Evolutionary conservation across 2,329 filamentous ascomycete species (phyloP).

Genomic region (Fusarium luffae): DNA sequence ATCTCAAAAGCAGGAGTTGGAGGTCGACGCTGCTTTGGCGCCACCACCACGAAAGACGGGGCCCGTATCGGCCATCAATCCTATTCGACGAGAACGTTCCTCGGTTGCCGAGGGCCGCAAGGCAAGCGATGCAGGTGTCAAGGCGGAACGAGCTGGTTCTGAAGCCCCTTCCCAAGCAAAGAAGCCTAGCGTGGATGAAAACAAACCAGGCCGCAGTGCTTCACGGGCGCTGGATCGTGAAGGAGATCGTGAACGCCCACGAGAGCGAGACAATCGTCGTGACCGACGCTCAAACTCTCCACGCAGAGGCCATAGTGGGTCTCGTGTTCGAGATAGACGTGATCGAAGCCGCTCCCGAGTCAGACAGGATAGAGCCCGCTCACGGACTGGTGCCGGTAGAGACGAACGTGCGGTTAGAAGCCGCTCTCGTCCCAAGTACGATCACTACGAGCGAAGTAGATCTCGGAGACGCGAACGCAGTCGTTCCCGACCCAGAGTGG

Average conservation of each 20-base stretch:
- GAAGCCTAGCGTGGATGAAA: slow-evolving; percentile 45
- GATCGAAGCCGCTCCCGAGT: slow-evolving; percentile 52
- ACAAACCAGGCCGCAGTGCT: slow-evolving; percentile 48
- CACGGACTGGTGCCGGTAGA: slow-evolving; percentile 50
- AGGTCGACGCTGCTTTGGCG: slow-evolving; percentile 66
- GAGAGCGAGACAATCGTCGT: slow-evolving; percentile 45
- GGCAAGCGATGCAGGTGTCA: slow-evolving; percentile 46
- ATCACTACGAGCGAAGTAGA: slow-evolving; percentile 51
- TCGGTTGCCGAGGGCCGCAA: slow-evolving; percentile 58
- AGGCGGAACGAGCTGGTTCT: slow-evolving; percentile 51
- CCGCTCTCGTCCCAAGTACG: slow-evolving; percentile 50
- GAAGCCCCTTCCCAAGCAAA: slow-evolving; percentile 47
- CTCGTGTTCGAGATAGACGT: slow-evolving; percentile 49
- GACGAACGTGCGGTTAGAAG: slow-evolving; percentile 50
- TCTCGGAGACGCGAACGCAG: slow-evolving; percentile 53
- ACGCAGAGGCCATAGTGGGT: slow-evolving; percentile 50
- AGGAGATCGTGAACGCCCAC: slow-evolving; percentile 44
- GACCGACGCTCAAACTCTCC: slow-evolving; percentile 56
- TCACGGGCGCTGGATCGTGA: slow-evolving; percentile 47
- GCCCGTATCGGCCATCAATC: slow-evolving; percentile 69
- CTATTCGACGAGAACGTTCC: slow-evolving; percentile 60
- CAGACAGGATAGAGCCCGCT: slow-evolving; percentile 55
- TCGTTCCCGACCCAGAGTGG: slow-evolving; percentile 49
- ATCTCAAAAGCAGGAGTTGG: slow-evolving; percentile 62
- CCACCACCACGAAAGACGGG: slow-evolving; percentile 65